Evolutionary conservation across 78 protist species (phyloP).

Genomic region (Dictyostelium capitatum): DNA sequence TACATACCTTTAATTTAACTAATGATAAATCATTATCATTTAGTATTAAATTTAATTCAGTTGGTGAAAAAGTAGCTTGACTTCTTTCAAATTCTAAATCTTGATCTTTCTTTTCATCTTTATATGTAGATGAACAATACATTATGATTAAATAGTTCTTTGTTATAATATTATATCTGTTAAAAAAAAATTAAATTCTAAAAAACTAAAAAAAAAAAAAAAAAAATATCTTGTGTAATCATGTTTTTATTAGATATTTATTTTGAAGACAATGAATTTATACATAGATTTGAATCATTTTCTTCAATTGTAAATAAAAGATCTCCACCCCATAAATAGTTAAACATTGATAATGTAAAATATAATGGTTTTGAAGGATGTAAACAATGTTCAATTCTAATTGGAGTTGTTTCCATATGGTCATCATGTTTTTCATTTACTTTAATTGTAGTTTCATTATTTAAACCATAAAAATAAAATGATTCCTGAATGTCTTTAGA

Average conservation of each 20-base stretch:
- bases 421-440: neutral
- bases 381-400: neutral
- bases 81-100: constrained; percentile 35
- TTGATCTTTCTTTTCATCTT: constrained; percentile 1
- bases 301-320: constrained; percentile 3
- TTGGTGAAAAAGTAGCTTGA: constrained; percentile 13
- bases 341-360: constrained; percentile 1
- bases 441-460: neutral
- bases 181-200: too few relatives aligned
- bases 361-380: neutral
- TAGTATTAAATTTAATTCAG: neutral
- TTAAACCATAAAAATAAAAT: neutral
- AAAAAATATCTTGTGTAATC: too few relatives aligned
- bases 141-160: too few relatives aligned
- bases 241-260: too few relatives aligned
- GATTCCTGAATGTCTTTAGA: constrained; percentile 17
- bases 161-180: neutral
- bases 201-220: too few relatives aligned
- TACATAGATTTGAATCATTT: neutral
- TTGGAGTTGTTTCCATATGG: neutral
- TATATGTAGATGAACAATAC: neutral
- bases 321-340: constrained; percentile 21
- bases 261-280: neutral
- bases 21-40: neutral
- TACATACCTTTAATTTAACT: neutral